These are phyloP conservation scores for Tulasnella sp. DNA, from an alignment of 768 basidiomycete species.

Conservation along the genomic window DNA sequence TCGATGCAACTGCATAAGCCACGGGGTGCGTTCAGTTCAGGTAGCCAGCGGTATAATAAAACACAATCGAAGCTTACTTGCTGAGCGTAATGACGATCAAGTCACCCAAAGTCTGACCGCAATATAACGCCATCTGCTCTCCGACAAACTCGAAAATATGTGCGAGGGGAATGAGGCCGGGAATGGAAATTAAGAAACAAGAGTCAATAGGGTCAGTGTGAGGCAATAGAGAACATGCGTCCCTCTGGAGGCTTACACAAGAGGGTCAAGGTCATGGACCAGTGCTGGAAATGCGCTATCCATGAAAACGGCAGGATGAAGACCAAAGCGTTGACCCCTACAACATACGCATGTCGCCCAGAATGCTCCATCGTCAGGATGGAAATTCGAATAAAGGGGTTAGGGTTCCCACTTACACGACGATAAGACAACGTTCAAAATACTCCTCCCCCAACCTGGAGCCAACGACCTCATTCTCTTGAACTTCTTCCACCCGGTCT, in stretches of 20 bases:
- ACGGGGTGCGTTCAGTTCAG: too few relatives aligned
- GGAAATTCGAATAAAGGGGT: not conserved
- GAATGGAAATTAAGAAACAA: slow-evolving; percentile 43
- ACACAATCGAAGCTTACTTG: slow-evolving; percentile 42
- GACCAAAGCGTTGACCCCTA: slow-evolving; percentile 45
- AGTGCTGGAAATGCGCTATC: slow-evolving; percentile 45
- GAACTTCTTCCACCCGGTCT: not conserved
- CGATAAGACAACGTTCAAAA: not conserved
- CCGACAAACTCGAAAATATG: slow-evolving; percentile 58
- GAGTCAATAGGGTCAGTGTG: not conserved
- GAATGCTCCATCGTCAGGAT: not conserved
- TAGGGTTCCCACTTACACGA: not conserved
- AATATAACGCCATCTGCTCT: slow-evolving; percentile 50
- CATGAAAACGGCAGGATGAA: slow-evolving; percentile 55
- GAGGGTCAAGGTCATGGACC: slow-evolving; percentile 39
- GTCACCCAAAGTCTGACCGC: slow-evolving; percentile 52
- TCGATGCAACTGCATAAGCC: slow-evolving; percentile 49
- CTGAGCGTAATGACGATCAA: slow-evolving; percentile 56
- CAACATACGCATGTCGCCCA: not conserved
- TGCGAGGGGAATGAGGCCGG: slow-evolving; percentile 59
- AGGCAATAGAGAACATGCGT: not conserved
- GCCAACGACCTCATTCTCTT: not conserved
- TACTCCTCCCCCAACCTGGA: not conserved
- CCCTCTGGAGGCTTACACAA: slow-evolving; percentile 33
- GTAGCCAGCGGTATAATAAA: not conserved